Evolutionary conservation across 805 yeast genomes (phyloP), one percentile per base, ranked within the genome.

Genomic region (Metschnikowia reukaufii): DNA sequence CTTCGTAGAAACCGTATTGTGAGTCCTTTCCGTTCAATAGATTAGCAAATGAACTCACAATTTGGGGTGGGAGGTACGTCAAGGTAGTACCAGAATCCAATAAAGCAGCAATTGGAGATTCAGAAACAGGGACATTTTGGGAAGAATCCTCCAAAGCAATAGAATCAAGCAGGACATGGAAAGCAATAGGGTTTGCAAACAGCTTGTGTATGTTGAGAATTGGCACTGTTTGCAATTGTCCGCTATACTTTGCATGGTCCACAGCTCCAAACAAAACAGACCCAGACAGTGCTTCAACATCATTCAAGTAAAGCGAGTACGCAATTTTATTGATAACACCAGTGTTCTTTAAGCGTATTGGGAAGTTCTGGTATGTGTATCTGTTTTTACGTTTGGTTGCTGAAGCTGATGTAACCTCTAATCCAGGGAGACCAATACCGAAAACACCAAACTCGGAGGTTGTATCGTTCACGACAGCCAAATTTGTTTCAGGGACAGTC

Each of bases 391-490:
- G 44, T n/a, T 25, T 8, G 12, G 10, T 25, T 12, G 30, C 10
- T 25, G 27, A 44, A 39, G 31, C 53, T 37, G 55, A 57, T 63
- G 91, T 84, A 4, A 79, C 72, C 64, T 89, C 96, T 41, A 86
- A 72, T 12, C 81, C 86, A 4, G 78, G 66, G 42, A 85, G 70
- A 8, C 92, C 91, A 51, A 86, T 79, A 23, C 90, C 90, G 36
- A 86, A 65, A 25, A 86, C 91, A 47, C 94, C 91, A 48, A 76
- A 67, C 6, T 81, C 63, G 4, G 91, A 81, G 50, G 82, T 79
- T 2, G 88, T 78, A 18, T 64, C 63, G 57, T 80, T 80, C 2
- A 86, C 94, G 19, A 88, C 80, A 1, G 94, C 97, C 63, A 89
- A 77, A 3, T 88, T 79, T 18, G 85, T 66, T 46, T 71, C 66